Evolutionary conservation across 257 asterid genomes (phyloP).

Genomic region (Jacaranda copaia): DNA sequence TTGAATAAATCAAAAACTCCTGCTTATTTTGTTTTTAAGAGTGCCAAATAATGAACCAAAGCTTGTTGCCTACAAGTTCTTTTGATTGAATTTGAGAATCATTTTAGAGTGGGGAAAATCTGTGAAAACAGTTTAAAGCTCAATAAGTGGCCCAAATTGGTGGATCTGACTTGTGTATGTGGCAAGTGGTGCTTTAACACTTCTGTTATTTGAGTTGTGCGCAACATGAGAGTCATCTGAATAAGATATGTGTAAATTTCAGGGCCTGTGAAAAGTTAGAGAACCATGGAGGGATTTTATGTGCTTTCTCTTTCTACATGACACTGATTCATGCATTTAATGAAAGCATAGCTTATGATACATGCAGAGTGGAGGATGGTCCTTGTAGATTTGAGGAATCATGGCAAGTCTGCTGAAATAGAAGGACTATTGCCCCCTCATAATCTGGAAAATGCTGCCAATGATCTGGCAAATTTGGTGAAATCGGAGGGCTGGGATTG

Average conservation of each 20-base stretch:
- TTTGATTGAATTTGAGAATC: slow-evolving; percentile 16
- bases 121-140: neutral
- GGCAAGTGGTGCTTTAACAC: neutral
- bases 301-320: neutral
- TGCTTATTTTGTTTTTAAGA: slow-evolving; percentile 1
- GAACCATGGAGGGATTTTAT: neutral
- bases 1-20: neutral
- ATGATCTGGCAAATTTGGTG: slow-evolving; percentile 82
- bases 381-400: slow-evolving; percentile 90
- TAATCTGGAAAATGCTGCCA: slow-evolving; percentile 76
- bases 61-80: neutral
- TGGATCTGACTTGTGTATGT: neutral
- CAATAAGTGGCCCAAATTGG: neutral
- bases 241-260: neutral
- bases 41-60: neutral
- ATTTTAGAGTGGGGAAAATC: neutral
- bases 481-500: slow-evolving; percentile 74
- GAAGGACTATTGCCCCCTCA: slow-evolving; percentile 73
- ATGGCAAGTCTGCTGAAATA: slow-evolving; percentile 80
- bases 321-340: neutral
- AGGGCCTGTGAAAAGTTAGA: slow-evolving; percentile 13
- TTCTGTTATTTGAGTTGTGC: slow-evolving; percentile 13
- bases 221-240: neutral
- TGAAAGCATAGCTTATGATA: neutral
- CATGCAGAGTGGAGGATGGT: slow-evolving; percentile 80